A percentile compares a stretch with the other conserved stretches of the same genome.
Evolutionary conservation across 192 early-diverging fungal genomes (phyloP).

Genomic region (Oehlia diaphana): DNA sequence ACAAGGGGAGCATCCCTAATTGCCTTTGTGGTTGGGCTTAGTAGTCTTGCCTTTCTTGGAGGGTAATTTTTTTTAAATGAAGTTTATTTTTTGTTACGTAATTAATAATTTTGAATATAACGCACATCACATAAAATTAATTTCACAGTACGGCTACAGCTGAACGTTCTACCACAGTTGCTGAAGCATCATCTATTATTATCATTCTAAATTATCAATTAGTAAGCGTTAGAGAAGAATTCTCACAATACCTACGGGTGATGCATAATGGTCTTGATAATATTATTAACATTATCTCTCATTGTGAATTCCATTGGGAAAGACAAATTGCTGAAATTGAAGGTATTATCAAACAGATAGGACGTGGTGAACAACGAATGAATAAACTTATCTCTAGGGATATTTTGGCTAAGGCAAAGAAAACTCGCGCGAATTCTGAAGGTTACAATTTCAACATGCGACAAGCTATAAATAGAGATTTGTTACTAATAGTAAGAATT

Average conservation of each 20-base stretch:
- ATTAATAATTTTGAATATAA: no score
- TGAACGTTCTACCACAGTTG: background rate
- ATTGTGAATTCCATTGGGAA: background rate
- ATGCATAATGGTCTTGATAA: background rate
- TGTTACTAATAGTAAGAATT: background rate
- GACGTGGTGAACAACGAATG: background rate
- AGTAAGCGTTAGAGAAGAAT: background rate
- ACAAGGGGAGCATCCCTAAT: no score
- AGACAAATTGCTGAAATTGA: background rate
- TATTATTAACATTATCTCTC: background rate
- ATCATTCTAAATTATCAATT: background rate
- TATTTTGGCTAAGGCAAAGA: background rate
- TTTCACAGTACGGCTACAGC: background rate
- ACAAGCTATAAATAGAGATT: background rate
- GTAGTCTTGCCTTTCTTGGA: no score
- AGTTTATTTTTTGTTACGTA: no score
- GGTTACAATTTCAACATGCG: background rate
- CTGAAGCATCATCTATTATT: background rate
- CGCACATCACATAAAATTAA: no score
- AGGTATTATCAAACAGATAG: background rate
- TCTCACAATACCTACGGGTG: background rate
- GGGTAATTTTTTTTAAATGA: no score
- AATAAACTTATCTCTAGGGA: background rate
- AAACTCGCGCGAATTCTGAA: background rate
- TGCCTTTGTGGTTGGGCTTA: no score